Evolutionary conservation across 305 asterid genomes (phyloP).

Genomic region (Galium porrigens): DNA sequence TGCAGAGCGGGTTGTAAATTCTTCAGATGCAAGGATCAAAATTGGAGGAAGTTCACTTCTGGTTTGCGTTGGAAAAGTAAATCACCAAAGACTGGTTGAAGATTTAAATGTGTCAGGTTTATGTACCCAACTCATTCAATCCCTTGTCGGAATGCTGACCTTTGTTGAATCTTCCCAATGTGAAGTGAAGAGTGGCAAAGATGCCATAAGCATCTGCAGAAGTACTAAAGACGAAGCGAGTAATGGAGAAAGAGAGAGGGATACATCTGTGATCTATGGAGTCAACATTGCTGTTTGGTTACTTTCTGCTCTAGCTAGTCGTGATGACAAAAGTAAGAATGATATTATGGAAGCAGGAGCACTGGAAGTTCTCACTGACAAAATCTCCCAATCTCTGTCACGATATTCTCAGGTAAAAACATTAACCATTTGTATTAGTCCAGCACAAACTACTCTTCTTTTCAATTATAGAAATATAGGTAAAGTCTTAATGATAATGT

Average conservation of each 20-base stretch:
- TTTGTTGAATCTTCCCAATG: slow-evolving; percentile 36
- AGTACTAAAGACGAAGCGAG: slow-evolving; percentile 31
- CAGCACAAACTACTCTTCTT: background rate
- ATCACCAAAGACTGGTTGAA: slow-evolving; percentile 62
- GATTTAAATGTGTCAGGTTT: slow-evolving; percentile 54
- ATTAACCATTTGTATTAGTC: background rate
- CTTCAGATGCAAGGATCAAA: slow-evolving; percentile 49
- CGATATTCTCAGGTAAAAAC: slow-evolving; percentile 53
- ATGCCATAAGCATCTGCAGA: slow-evolving; percentile 55
- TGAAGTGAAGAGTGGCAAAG: slow-evolving; percentile 39
- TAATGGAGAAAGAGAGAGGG: slow-evolving; percentile 27
- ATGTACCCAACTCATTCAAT: slow-evolving; percentile 53
- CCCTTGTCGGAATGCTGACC: slow-evolving; percentile 71
- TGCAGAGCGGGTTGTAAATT: slow-evolving; percentile 56
- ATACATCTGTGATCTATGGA: slow-evolving; percentile 62
- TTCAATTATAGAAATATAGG: background rate
- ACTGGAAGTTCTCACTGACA: slow-evolving; percentile 76
- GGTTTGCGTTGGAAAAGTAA: slow-evolving; percentile 66
- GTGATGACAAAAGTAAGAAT: slow-evolving; percentile 51
- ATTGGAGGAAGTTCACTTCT: slow-evolving; percentile 94
- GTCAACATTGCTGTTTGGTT: slow-evolving; percentile 77
- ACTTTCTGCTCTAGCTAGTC: slow-evolving; percentile 72
- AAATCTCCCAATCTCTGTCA: slow-evolving; percentile 49
- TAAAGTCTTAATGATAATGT: background rate
- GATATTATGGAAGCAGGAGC: slow-evolving; percentile 93